A percentile compares a stretch with the other conserved stretches of the same genome.
phyloP scores from a whole-genome alignment of 164 flowering plant species.

The Sedum album region DNA sequence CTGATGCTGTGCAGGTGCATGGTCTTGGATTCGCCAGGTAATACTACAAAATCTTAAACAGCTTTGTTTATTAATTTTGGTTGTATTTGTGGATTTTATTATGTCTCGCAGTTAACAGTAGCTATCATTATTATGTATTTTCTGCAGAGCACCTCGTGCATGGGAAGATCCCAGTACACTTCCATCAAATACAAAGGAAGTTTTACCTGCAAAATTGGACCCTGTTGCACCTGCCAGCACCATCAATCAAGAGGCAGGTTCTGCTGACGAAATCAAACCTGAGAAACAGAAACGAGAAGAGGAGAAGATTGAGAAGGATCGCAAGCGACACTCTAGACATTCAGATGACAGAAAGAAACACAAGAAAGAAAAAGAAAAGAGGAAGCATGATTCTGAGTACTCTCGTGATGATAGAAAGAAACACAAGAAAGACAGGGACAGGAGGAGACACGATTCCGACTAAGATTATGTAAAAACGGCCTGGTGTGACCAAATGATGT shows the following conservation, averaged over 20 bases:
- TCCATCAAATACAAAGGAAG: conserved; percentile 18
- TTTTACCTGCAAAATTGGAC: conserved; percentile 18
- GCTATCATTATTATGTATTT: neutral
- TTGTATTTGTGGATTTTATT: neutral
- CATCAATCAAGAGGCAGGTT: conserved; percentile 18
- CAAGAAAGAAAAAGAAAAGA: conserved; percentile 51
- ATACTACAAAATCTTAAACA: neutral
- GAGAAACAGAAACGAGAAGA: conserved; percentile 54
- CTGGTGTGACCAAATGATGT: neutral
- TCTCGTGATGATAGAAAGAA: conserved; percentile 56
- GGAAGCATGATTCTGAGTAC: conserved; percentile 47
- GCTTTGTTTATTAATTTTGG: neutral
- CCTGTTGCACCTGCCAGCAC: conserved; percentile 16
- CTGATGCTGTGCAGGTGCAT: conserved; percentile 80
- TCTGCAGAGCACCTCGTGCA: conserved; percentile 29
- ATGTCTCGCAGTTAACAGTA: neutral
- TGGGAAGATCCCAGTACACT: conserved; percentile 37
- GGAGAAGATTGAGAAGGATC: conserved; percentile 24
- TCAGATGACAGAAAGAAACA: conserved; percentile 59
- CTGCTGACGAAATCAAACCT: conserved; percentile 37
- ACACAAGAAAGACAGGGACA: conserved; percentile 58
- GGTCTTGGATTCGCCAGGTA: conserved; percentile 91
- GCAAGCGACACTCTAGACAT: conserved; percentile 34
- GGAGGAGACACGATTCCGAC: conserved; percentile 66
- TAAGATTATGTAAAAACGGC: conserved; percentile 15